These are phyloP conservation scores for Aspergillus avenaceus DNA, from an alignment of 495 filamentous ascomycete genomes.

Conservation along the genomic window DNA sequence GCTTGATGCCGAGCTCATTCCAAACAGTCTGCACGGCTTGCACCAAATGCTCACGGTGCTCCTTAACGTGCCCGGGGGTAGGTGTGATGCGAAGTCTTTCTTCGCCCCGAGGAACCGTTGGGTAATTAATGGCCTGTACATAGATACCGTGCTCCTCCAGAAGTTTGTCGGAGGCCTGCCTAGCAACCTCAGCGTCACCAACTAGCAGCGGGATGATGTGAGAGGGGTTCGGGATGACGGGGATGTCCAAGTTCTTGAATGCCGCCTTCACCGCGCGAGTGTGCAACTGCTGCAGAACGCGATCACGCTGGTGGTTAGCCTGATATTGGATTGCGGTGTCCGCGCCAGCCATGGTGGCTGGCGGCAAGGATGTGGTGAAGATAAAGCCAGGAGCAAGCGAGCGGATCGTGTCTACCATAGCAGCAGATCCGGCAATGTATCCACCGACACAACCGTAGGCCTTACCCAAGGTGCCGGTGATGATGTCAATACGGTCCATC, in stretches of 20 bases:
- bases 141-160: conserved; percentile 88
- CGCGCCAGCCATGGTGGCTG: conserved; percentile 95
- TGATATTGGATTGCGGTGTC: conserved; percentile 91
- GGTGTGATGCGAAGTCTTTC: conserved; percentile 94
- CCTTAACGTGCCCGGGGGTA: conserved; percentile 82
- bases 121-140: conserved; percentile 98
- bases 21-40: conserved; percentile 82
- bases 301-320: conserved; percentile 71
- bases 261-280: conserved; percentile 86
- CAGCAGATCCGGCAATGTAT: conserved; percentile 88
- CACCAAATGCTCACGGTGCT: conserved; percentile 81
- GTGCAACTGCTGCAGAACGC: conserved; percentile 89
- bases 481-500: conserved; percentile 95
- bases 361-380: conserved; percentile 95
- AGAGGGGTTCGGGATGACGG: conserved; percentile 96
- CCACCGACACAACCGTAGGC: conserved; percentile 97
- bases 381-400: conserved; percentile 97
- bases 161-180: conserved; percentile 81
- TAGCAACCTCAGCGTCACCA: conserved; percentile 90
- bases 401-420: conserved; percentile 90
- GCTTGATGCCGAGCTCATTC: conserved; percentile 81
- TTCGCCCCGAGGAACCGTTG: conserved; percentile 92
- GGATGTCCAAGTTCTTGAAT: conserved; percentile 73
- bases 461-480: conserved; percentile 95
- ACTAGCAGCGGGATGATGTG: conserved; percentile 95